Evolutionary conservation across 805 yeast species (phyloP), one percentile per base, ranked within the genome.

Genomic region (Hyphopichia homilentoma): DNA sequence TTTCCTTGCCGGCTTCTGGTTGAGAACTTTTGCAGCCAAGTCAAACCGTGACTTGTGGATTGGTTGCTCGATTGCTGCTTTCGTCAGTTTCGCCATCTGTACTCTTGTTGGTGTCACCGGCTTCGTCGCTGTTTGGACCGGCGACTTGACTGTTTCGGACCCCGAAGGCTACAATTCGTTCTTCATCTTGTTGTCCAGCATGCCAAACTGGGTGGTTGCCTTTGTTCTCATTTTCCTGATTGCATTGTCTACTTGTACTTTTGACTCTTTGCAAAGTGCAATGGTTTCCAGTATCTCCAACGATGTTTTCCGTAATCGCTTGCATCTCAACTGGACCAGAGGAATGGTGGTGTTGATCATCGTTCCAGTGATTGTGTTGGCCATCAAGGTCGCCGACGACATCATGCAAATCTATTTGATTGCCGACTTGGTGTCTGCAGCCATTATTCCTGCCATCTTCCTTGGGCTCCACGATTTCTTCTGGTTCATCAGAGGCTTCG

Each of bases 1-100:
- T 53, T 89, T 89, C 59, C 64, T 89, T 70, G 75, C 95, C 20
- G 96, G 96, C 0, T 88, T 89, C 56, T 89, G 97, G 97, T 64
- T 89, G 39, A 71, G 97, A 50, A 85, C 97, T 1, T 89, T 89
- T 65, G 95, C 97, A 5, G 81, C 95, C 5, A 77, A 76, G 42
- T 65, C 86, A 6, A 77, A 88, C 58, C 75, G 68, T 43, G 96
- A 88, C 50, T 69, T 89, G 47, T 56, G 73, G 56, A 73, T 85
- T 43, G 94, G 93, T 16, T 76, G 88, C 33, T 68, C 80, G 3
- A 63, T 89, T 38, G 95, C 96, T 0, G 73, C 89, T 0, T 54
- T 84, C 36, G 72, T 83, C 15, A 65, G 79, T 27, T 75, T 82
- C 35, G 64, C 70, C 9, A 68, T 87, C 36, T 77, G 81, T 39